phyloP scores from a whole-genome alignment of 1,139 yeast genomes.

The Saccharomyces hybrid region DNA sequence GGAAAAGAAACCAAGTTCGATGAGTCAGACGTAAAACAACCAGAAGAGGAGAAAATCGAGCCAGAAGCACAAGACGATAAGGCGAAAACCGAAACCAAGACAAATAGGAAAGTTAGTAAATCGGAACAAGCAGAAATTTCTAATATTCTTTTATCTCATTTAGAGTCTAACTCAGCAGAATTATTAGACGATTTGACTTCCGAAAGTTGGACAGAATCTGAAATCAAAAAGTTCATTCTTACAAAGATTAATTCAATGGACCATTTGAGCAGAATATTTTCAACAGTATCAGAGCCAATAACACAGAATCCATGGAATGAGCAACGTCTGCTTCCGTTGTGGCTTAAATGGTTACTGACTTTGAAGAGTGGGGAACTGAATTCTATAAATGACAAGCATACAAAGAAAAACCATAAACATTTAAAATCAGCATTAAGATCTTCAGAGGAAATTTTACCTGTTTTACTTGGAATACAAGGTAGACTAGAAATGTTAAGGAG shows the following conservation, averaged over 20 bases:
- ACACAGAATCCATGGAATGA: slow-evolving; percentile 21
- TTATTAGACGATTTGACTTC: slow-evolving; percentile 13
- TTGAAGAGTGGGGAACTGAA: slow-evolving; percentile 12
- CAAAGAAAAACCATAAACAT: slow-evolving; percentile 22
- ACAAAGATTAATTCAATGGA: slow-evolving; percentile 6
- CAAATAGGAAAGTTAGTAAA: slow-evolving; percentile 16
- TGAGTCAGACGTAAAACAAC: neutral
- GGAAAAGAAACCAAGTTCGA: slow-evolving; percentile 1
- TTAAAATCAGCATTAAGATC: slow-evolving; percentile 22
- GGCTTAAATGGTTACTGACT: slow-evolving; percentile 29
- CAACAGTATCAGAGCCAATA: slow-evolving; percentile 13
- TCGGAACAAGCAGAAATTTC: slow-evolving; percentile 20
- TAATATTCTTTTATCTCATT: slow-evolving; percentile 12
- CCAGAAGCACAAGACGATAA: slow-evolving; percentile 4
- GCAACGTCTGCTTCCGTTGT: slow-evolving; percentile 12
- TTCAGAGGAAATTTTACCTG: slow-evolving; percentile 42
- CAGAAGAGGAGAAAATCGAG: slow-evolving; percentile 1
- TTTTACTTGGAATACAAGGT: slow-evolving; percentile 77
- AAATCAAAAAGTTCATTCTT: slow-evolving; percentile 20
- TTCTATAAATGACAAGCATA: slow-evolving; percentile 13
- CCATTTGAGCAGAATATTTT: slow-evolving; percentile 10
- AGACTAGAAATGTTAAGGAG: slow-evolving; percentile 69
- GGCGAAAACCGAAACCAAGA: slow-evolving; percentile 4
- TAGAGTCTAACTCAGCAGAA: slow-evolving; percentile 10
- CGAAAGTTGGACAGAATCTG: slow-evolving; percentile 22